Evolutionary conservation across 108 stramenopile species (phyloP).

Genomic region (Nitzschia palea): DNA sequence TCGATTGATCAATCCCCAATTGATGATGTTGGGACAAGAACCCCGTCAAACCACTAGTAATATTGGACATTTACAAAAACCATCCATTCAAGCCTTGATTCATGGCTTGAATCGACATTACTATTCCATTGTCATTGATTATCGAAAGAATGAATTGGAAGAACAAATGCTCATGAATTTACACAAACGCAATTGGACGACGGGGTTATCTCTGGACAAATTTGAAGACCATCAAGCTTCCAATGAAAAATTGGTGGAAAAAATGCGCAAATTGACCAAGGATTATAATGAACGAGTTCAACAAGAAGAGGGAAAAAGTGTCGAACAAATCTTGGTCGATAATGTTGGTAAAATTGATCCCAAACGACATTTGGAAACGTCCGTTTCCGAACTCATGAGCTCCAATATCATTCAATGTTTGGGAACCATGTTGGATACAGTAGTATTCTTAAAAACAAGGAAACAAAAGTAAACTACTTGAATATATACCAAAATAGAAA

Average conservation of each 20-base stretch:
- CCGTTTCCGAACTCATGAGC: slow-evolving; percentile 94
- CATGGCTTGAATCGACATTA: slow-evolving; percentile 99
- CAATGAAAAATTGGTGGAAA: slow-evolving; percentile 85
- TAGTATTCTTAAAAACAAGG: slow-evolving; percentile 97
- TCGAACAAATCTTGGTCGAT: slow-evolving; percentile 80
- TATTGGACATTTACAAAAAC: slow-evolving; percentile 99
- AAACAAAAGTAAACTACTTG: too few species aligned
- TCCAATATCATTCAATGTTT: slow-evolving; percentile 96
- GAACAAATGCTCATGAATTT: slow-evolving; percentile 99
- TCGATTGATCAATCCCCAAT: slow-evolving; percentile 97
- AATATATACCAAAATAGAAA: too few species aligned
- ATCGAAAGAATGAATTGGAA: slow-evolving; percentile 99
- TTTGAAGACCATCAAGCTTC: slow-evolving; percentile 90
- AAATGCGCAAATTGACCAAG: slow-evolving; percentile 90
- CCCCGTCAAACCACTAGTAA: slow-evolving; percentile 98
- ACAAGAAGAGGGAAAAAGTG: slow-evolving; percentile 84
- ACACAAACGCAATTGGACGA: slow-evolving; percentile 94
- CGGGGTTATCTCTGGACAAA: slow-evolving; percentile 76
- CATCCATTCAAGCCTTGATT: slow-evolving; percentile 97
- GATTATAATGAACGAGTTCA: slow-evolving; percentile 93
- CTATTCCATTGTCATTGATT: slow-evolving; percentile 98
- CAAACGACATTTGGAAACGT: slow-evolving; percentile 89
- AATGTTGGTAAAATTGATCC: slow-evolving; percentile 98
- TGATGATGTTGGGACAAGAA: slow-evolving; percentile 98
- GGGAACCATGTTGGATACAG: slow-evolving; percentile 98